Percentiles rank a stretch among this genome's conserved stretches.
These are phyloP conservation scores for Phytophthora melonis DNA, from an alignment of 352 stramenopile species.

Conservation along the genomic window DNA sequence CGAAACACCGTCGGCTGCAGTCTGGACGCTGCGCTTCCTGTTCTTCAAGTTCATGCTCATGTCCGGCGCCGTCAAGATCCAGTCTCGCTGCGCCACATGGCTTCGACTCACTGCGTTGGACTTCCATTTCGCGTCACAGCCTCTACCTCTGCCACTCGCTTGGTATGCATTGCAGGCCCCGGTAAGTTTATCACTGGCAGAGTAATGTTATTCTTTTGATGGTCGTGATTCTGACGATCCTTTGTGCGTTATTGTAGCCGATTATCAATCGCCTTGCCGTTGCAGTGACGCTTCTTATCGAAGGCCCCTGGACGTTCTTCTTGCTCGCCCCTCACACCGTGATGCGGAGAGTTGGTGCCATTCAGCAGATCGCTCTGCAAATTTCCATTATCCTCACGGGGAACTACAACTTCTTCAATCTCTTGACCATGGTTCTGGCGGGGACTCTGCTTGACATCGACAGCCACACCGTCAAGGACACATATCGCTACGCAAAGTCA, in stretches of 20 bases:
- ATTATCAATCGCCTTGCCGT: constrained; percentile 81
- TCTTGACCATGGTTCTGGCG: constrained; percentile 78
- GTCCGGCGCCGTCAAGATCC: constrained; percentile 92
- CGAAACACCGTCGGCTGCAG: constrained; percentile 35
- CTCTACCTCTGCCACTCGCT: constrained; percentile 79
- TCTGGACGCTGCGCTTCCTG: constrained; percentile 87
- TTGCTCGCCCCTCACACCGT: constrained; percentile 72
- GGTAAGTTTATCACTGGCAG: constrained; percentile 31
- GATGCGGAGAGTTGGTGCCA: constrained; percentile 63
- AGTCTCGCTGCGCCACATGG: constrained; percentile 92
- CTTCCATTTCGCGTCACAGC: constrained; percentile 93
- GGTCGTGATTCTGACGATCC: constrained; percentile 12
- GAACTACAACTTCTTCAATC: constrained; percentile 97
- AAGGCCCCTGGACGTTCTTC: constrained; percentile 90
- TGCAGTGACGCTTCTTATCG: constrained; percentile 86
- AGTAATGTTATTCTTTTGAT: neutral
- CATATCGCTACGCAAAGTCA: neutral
- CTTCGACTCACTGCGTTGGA: constrained; percentile 89
- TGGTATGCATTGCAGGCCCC: constrained; percentile 90
- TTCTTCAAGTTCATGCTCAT: constrained; percentile 97
- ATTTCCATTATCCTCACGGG: constrained; percentile 89
- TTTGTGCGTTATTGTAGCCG: constrained; percentile 44
- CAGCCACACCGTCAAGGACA: neutral
- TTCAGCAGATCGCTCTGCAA: constrained; percentile 85
- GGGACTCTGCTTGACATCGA: constrained; percentile 46